phyloP scores from a whole-genome alignment of 2,329 filamentous ascomycete genomes.

The Beauveria varroae region DNA sequence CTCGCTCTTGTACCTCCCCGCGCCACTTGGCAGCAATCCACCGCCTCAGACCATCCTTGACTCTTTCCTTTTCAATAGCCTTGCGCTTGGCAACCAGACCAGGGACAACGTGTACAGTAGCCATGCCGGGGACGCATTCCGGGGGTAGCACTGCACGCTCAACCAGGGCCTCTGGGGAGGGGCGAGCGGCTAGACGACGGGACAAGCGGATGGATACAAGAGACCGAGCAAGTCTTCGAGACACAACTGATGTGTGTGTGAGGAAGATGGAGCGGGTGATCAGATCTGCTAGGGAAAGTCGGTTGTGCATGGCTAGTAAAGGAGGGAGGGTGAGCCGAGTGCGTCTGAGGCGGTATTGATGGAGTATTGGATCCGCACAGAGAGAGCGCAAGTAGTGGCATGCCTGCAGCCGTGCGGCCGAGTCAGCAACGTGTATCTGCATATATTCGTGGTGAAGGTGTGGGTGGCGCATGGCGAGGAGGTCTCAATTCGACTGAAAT shows the following conservation, averaged over 20 bases:
- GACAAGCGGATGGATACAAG: slow-evolving; percentile 60
- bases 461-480: neutral
- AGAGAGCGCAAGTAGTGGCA: slow-evolving; percentile 55
- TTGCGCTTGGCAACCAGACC: slow-evolving; percentile 54
- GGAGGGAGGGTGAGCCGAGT: slow-evolving; percentile 47
- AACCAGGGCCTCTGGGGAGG: slow-evolving; percentile 52
- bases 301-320: slow-evolving; percentile 47
- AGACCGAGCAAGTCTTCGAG: slow-evolving; percentile 54
- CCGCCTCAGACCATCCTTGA: slow-evolving; percentile 58
- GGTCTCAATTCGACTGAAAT: slow-evolving; percentile 1
- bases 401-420: slow-evolving; percentile 33
- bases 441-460: neutral
- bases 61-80: slow-evolving; percentile 56
- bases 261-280: slow-evolving; percentile 59
- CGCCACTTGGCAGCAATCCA: slow-evolving; percentile 57
- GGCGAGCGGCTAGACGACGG: slow-evolving; percentile 51
- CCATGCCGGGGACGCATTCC: slow-evolving; percentile 49
- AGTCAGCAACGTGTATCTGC: slow-evolving; percentile 10
- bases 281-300: slow-evolving; percentile 54
- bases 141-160: slow-evolving; percentile 56
- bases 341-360: slow-evolving; percentile 52
- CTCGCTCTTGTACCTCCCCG: slow-evolving; percentile 42
- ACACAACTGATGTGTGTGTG: slow-evolving; percentile 57
- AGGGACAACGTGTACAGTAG: slow-evolving; percentile 42
- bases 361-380: slow-evolving; percentile 58